Conservation (phyloP, 192 early-diverging fungal species). For the Coemansia sp. region DNA sequence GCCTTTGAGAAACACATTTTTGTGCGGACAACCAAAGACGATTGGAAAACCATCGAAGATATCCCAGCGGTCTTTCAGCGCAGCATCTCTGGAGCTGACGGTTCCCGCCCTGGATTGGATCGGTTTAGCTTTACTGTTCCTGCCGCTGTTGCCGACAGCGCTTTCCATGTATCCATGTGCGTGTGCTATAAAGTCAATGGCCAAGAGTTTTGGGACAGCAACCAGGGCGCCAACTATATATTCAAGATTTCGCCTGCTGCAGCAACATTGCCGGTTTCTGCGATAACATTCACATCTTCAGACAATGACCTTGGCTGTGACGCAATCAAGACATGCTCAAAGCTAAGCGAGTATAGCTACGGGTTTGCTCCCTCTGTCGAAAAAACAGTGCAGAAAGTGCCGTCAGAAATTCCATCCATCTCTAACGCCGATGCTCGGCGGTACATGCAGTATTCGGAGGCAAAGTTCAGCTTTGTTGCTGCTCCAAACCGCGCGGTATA, state of each 20-base stretch:
- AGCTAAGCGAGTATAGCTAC: slow-evolving; percentile 5
- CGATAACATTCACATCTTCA: background rate
- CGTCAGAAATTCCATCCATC: background rate
- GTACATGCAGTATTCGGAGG: slow-evolving; percentile 52
- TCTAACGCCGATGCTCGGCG: slow-evolving; percentile 27
- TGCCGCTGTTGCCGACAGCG: background rate
- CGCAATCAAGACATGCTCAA: slow-evolving; percentile 9
- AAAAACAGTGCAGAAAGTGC: background rate
- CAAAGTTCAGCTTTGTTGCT: slow-evolving; percentile 24
- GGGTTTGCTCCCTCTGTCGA: slow-evolving; percentile 10
- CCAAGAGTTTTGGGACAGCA: slow-evolving; percentile 92
- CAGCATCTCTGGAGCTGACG: slow-evolving; percentile 47
- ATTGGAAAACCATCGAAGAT: slow-evolving; percentile 75
- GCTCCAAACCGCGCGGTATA: background rate
- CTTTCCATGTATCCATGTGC: slow-evolving; percentile 59
- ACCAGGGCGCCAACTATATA: slow-evolving; percentile 80
- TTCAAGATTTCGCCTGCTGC: slow-evolving; percentile 38
- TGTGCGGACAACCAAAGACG: slow-evolving; percentile 75
- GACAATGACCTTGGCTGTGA: background rate
- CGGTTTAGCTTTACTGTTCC: slow-evolving; percentile 70
- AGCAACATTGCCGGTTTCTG: background rate
- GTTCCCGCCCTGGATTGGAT: slow-evolving; percentile 58
- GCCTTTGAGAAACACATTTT: slow-evolving; percentile 79
- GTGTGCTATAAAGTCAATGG: slow-evolving; percentile 70
- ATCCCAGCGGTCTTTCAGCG: slow-evolving; percentile 65